Evolutionary conservation across 331 rosid species (phyloP), one percentile per base, ranked within the genome.

Genomic region (Cydonia oblonga): DNA sequence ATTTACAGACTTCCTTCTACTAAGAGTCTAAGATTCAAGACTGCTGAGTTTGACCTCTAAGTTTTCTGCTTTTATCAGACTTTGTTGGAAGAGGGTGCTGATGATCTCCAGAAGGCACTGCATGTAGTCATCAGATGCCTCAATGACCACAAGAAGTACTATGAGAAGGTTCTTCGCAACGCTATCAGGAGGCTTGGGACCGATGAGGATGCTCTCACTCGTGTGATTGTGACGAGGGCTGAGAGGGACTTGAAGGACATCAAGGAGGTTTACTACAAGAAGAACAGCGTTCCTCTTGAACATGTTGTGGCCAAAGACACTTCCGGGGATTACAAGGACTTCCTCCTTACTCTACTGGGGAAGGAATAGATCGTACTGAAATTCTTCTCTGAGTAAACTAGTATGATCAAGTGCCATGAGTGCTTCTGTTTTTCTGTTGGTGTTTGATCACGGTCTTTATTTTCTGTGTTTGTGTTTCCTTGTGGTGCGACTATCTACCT

Each of bases 161-260:
- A 71, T 74, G 98, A 86, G 66, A 92, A 92, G 96, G 81, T 85
- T 28, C 78, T 90, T 68, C 87, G 98, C 14, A 86, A 87, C 38
- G 92, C 87, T 1, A 67, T 93, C 6, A 87, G 84, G 70, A 69
- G 20, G 22, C 5, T n/a, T 2, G 96, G 93, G 57, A 85, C 79
- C 0, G 88, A 89, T 52, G 90, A 93, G 69, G 98, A 90, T 24
- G 87, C 84, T 33, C 57, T 93, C 35, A 90, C 90, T 7, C 90
- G 96, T 19, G 98, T 89, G 84, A 76, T 93, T 2, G 93, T 93
- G 16, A 80, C 88, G 0, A 86, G 98, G 75, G 90, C 98, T 12
- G 98, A 93, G 88, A 93, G 81, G 82, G 98, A 93, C 67, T 49
- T 93, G 85, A 78, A 65, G 71, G 78, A 40, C 68, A 89, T 92